These are phyloP conservation scores for Colletotrichum trifolii DNA, from an alignment of 2,329 filamentous ascomycete species.

Conservation along the genomic window DNA sequence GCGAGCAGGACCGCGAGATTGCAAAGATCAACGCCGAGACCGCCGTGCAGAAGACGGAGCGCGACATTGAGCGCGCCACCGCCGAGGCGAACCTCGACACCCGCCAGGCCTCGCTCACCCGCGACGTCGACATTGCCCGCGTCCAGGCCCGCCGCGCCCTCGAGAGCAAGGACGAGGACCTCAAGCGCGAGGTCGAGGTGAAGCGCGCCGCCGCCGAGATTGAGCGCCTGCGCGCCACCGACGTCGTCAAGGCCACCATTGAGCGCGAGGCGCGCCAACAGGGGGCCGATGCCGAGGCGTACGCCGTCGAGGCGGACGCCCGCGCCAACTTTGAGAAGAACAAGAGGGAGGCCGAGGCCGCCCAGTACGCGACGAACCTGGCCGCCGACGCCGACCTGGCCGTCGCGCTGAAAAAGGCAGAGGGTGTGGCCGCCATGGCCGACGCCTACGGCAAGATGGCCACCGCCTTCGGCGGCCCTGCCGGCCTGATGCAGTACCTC, in stretches of 20 bases:
- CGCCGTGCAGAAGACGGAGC: conserved; percentile 84
- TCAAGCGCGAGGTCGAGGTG: conserved; percentile 81
- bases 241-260: conserved; percentile 83
- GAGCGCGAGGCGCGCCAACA: conserved; percentile 75
- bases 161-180: conserved; percentile 81
- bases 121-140: conserved; percentile 79
- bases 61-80: conserved; percentile 82
- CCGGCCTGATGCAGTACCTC: conserved; percentile 83
- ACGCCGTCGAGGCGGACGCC: conserved; percentile 50
- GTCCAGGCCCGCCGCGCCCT: conserved; percentile 79
- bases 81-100: conserved; percentile 83
- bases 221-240: conserved; percentile 80
- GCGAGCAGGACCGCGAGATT: conserved; percentile 85
- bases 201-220: conserved; percentile 84
- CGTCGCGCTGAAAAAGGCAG: conserved; percentile 77
- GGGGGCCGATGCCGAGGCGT: conserved; percentile 70
- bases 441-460: conserved; percentile 81
- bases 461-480: conserved; percentile 79
- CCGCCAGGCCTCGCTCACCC: conserved; percentile 76
- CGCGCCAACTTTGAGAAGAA: too few relatives aligned
- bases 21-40: conserved; percentile 90
- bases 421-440: conserved; percentile 81
- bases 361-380: not conserved
- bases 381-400: conserved; percentile 70
- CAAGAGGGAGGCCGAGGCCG: too few relatives aligned